Conservation (phyloP, 2,329 filamentous ascomycete species). For the Juglanconis juglandina region DNA sequence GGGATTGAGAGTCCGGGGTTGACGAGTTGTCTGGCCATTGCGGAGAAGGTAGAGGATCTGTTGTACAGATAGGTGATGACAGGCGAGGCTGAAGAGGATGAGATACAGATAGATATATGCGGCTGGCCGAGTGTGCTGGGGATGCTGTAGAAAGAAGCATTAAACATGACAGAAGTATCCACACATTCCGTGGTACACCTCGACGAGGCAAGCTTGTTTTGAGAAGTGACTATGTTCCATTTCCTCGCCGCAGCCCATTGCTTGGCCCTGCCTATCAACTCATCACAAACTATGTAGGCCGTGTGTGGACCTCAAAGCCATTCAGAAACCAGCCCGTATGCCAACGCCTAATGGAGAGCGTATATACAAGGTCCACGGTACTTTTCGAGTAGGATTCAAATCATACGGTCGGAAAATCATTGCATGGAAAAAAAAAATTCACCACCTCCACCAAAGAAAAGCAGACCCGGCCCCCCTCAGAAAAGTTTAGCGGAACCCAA, state of each 20-base stretch:
- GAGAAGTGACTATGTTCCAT: too few species aligned
- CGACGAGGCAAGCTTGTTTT: too few species aligned
- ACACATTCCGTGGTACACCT: too few species aligned
- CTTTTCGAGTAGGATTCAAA: neutral
- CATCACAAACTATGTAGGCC: neutral
- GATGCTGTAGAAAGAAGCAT: too few species aligned
- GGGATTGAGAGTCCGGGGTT: slow-evolving; percentile 93
- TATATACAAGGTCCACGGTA: neutral
- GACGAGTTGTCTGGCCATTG: slow-evolving; percentile 83
- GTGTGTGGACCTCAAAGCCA: neutral
- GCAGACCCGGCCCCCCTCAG: neutral
- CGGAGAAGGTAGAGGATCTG: slow-evolving; percentile 63
- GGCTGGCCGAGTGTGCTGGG: too few species aligned
- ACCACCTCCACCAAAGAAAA: neutral
- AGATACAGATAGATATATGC: neutral
- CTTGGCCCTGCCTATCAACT: neutral
- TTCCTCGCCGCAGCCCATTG: too few species aligned
- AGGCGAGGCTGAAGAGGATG: neutral
- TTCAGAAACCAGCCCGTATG: neutral
- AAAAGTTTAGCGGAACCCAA: neutral
- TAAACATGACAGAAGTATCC: too few species aligned
- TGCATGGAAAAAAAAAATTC: neutral
- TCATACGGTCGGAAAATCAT: neutral
- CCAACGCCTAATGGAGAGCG: neutral
- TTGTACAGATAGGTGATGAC: slow-evolving; percentile 36